Conservation (phyloP, 139 green algal species). For the Micromonas commoda region DNA sequence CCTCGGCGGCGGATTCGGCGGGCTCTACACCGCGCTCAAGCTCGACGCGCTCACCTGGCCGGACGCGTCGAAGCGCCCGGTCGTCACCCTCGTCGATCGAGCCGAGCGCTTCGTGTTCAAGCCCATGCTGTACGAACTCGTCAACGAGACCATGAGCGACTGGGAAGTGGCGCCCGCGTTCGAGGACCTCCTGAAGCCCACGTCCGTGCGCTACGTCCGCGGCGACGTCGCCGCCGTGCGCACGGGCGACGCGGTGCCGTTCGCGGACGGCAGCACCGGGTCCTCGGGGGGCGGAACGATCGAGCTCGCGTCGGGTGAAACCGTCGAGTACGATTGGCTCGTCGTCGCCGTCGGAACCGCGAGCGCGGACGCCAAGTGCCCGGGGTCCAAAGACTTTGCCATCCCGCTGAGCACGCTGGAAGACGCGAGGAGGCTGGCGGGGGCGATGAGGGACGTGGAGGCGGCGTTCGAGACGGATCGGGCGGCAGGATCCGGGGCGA, state of each 20-base stretch:
- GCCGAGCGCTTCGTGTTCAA: conserved; percentile 96
- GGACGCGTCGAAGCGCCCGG: conserved; percentile 5
- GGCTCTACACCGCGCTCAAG: conserved; percentile 90
- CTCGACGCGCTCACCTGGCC: conserved; percentile 86
- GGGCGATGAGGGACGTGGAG: conserved; percentile 61
- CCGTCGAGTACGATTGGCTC: conserved; percentile 41
- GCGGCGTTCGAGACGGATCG: conserved; percentile 24
- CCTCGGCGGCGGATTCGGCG: conserved; percentile 93
- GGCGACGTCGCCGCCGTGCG: conserved; percentile 46
- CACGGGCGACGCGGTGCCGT: background rate
- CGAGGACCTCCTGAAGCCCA: conserved; percentile 74
- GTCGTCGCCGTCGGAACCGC: conserved; percentile 70
- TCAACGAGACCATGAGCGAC: conserved; percentile 60
- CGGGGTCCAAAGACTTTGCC: conserved; percentile 71
- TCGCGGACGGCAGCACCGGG: background rate
- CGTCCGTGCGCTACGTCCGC: conserved; percentile 73
- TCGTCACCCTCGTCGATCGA: conserved; percentile 89
- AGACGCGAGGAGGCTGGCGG: conserved; percentile 49
- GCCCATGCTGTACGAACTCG: conserved; percentile 96
- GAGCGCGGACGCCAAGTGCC: conserved; percentile 47
- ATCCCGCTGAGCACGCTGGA: conserved; percentile 57
- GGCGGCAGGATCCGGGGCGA: background rate
- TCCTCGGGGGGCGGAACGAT: conserved; percentile 28
- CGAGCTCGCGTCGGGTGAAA: too few relatives aligned
- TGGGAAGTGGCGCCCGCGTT: conserved; percentile 86